Evolutionary conservation across 768 basidiomycete genomes (phyloP).

Genomic region (Mycena capillaripes): DNA sequence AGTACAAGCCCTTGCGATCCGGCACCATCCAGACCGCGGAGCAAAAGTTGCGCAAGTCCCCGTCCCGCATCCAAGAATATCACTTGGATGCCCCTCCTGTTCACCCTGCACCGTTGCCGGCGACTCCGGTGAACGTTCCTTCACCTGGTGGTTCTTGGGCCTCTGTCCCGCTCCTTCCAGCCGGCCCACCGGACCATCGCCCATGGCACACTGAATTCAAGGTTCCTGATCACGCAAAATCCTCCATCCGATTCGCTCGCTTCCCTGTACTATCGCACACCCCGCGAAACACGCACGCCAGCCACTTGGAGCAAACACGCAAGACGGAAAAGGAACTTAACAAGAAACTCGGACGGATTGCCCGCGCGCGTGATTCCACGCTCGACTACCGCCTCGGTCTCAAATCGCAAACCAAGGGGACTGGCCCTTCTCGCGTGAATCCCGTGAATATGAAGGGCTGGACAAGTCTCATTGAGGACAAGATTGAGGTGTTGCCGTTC

Average conservation of each 20-base stretch:
- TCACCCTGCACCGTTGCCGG: constrained; percentile 17
- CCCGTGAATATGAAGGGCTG: constrained; percentile 81
- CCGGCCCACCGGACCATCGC: constrained; percentile 67
- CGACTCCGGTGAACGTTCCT: constrained; percentile 13
- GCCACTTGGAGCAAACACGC: constrained; percentile 52
- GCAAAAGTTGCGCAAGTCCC: constrained; percentile 69
- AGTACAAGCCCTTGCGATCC: constrained; percentile 85
- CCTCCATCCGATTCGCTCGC: constrained; percentile 68
- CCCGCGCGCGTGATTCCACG: constrained; percentile 77
- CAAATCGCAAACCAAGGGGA: constrained; percentile 33
- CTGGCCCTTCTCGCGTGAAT: constrained; percentile 53
- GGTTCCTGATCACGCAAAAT: constrained; percentile 65
- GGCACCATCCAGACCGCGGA: constrained; percentile 73
- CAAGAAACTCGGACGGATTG: constrained; percentile 70
- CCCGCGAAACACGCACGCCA: constrained; percentile 29
- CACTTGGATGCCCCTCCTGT: constrained; percentile 40
- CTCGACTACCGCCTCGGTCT: constrained; percentile 83
- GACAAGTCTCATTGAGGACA: constrained; percentile 81
- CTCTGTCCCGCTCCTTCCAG: constrained; percentile 67
- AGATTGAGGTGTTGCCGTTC: constrained; percentile 72
- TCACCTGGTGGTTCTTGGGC: constrained; percentile 58
- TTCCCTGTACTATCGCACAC: constrained; percentile 50
- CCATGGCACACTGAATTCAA: constrained; percentile 83
- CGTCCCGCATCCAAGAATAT: constrained; percentile 53
- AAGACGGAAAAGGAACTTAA: constrained; percentile 63